Conservation (phyloP, 2,329 filamentous ascomycete species). For the Aspergillus sp. region DNA sequence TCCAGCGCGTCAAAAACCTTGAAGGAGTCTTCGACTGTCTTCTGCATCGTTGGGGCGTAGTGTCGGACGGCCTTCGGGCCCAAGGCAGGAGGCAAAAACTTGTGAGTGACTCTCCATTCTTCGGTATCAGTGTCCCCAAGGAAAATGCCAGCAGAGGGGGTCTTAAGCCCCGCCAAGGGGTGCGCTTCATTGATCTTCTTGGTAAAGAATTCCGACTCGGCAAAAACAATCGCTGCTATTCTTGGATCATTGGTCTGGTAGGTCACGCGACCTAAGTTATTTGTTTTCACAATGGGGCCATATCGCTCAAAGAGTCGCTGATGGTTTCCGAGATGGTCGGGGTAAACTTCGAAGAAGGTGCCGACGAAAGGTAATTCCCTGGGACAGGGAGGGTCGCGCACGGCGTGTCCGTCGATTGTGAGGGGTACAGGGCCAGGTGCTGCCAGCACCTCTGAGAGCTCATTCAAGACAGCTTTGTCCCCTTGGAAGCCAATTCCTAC, state of each 20-base stretch:
- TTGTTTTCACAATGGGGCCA: conserved; percentile 55
- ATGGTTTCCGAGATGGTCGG: conserved; percentile 61
- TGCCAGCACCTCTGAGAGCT: conserved; percentile 21
- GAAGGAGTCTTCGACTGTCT: conserved; percentile 55
- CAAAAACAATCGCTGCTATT: conserved; percentile 49
- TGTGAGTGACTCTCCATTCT: conserved; percentile 53
- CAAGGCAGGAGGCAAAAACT: conserved; percentile 62
- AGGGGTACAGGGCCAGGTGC: conserved; percentile 22
- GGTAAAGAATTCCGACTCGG: conserved; percentile 56
- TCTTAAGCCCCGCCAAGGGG: conserved; percentile 32
- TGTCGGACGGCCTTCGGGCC: conserved; percentile 62
- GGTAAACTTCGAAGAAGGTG: conserved; percentile 58
- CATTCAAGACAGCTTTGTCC: conserved; percentile 11
- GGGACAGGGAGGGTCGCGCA: conserved; percentile 27
- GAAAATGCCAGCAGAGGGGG: conserved; percentile 33
- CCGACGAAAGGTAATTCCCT: conserved; percentile 46
- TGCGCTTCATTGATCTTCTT: conserved; percentile 50
- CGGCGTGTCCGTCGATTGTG: conserved; percentile 30
- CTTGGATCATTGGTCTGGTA: conserved; percentile 56
- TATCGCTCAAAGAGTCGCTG: conserved; percentile 57
- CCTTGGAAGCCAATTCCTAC: conserved; percentile 25
- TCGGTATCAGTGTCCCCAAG: conserved; percentile 36
- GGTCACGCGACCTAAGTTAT: conserved; percentile 52
- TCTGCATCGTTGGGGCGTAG: conserved; percentile 62
- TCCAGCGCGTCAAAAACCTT: conserved; percentile 53